Evolutionary conservation across 331 rosid species (phyloP).

Genomic region (Pyracantha coccinea): DNA sequence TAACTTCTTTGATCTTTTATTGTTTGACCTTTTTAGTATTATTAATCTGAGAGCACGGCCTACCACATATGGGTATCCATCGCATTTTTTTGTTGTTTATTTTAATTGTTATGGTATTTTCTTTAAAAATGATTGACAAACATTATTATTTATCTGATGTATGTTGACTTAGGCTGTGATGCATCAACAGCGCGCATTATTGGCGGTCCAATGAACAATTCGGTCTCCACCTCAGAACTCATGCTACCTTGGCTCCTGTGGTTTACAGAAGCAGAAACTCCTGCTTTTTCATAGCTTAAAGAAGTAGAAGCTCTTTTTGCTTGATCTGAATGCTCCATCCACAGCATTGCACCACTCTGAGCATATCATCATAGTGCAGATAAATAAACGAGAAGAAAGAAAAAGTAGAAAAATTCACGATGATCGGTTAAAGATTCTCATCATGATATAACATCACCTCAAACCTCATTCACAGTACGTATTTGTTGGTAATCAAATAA

Average conservation of each 20-base stretch:
- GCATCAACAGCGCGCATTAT: constrained; percentile 8
- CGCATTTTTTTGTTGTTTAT: not conserved
- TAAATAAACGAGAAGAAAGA: not conserved
- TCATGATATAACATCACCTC: too few species aligned
- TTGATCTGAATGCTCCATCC: not conserved
- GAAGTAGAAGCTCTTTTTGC: not conserved
- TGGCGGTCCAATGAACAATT: constrained; percentile 47
- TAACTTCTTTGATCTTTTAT: too few species aligned
- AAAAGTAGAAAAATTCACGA: not conserved
- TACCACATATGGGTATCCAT: not conserved
- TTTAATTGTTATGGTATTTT: not conserved
- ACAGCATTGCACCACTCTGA: not conserved
- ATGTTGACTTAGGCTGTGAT: not conserved
- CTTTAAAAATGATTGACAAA: not conserved
- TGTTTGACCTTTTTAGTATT: too few species aligned
- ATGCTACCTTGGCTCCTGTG: not conserved
- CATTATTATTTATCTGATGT: not conserved
- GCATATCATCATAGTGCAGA: not conserved
- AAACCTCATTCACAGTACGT: too few species aligned
- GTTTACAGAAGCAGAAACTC: not conserved
- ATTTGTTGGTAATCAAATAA: too few species aligned
- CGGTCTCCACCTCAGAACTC: constrained; percentile 36
- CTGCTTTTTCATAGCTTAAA: too few species aligned
- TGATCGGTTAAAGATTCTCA: too few species aligned
- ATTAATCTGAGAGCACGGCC: not conserved